These are phyloP conservation scores for Protoeuglena noctilucae DNA, from an alignment of 139 green algal genomes.

Conservation along the genomic window DNA sequence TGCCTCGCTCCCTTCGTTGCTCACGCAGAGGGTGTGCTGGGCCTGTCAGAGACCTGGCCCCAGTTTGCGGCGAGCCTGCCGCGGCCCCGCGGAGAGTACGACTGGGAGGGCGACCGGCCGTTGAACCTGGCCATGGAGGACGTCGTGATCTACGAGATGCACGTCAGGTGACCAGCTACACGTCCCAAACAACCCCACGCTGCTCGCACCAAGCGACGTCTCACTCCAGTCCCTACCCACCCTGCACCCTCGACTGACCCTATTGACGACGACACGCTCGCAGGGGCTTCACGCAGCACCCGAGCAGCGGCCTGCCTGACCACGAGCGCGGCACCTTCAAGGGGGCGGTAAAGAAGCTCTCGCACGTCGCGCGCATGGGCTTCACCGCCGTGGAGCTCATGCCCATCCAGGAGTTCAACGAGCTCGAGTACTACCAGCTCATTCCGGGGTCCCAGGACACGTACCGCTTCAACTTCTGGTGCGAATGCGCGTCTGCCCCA, in stretches of 20 bases:
- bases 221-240: too few relatives aligned
- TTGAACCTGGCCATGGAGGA: slow-evolving; percentile 66
- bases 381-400: slow-evolving; percentile 93
- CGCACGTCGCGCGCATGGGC: slow-evolving; percentile 79
- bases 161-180: too few relatives aligned
- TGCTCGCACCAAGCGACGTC: too few relatives aligned
- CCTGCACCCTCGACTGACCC: too few relatives aligned
- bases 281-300: slow-evolving; percentile 81
- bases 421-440: slow-evolving; percentile 85
- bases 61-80: not conserved
- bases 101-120: slow-evolving; percentile 43
- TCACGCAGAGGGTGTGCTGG: not conserved
- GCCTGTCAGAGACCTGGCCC: too few relatives aligned
- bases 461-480: slow-evolving; percentile 89
- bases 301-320: slow-evolving; percentile 30
- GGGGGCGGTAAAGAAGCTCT: slow-evolving; percentile 67
- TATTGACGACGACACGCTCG: too few relatives aligned
- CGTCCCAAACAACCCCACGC: too few relatives aligned
- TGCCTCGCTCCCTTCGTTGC: not conserved
- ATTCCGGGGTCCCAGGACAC: slow-evolving; percentile 26
- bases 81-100: slow-evolving; percentile 8
- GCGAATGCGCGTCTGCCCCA: too few relatives aligned
- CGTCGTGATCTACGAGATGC: slow-evolving; percentile 92
- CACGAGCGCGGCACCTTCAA: slow-evolving; percentile 60
- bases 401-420: slow-evolving; percentile 93